Percentiles rank a stretch among this genome's conserved stretches.
Conservation (phyloP, 805 yeast genomes). For the Candida silvicultrix region DNA sequence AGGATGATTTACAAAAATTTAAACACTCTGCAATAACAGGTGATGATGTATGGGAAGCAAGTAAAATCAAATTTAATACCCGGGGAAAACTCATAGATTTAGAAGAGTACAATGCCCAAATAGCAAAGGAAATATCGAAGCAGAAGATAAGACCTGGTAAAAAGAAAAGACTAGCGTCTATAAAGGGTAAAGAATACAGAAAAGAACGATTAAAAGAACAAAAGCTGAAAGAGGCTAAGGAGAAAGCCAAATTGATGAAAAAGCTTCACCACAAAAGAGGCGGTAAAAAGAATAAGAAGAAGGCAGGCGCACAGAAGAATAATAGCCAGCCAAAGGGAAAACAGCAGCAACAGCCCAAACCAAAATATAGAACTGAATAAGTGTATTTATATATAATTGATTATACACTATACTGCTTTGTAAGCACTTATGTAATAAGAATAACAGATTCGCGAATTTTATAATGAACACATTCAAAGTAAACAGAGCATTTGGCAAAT, state of each 20-base stretch:
- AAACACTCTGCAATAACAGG: slow-evolving; percentile 10
- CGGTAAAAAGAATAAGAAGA: slow-evolving; percentile 20
- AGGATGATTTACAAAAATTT: slow-evolving; percentile 5
- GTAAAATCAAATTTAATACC: neutral
- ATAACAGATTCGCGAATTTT: neutral
- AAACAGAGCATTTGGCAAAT: too few relatives aligned
- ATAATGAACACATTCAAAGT: too few relatives aligned
- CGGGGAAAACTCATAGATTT: slow-evolving; percentile 13
- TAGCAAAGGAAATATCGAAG: slow-evolving; percentile 8
- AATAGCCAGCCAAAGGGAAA: neutral
- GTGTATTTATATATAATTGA: too few relatives aligned
- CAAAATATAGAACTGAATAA: slow-evolving; percentile 17
- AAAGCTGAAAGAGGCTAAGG: slow-evolving; percentile 8
- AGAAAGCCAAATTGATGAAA: slow-evolving; percentile 15
- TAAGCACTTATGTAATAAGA: neutral
- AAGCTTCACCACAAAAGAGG: slow-evolving; percentile 18
- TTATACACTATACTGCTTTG: too few relatives aligned
- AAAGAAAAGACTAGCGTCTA: slow-evolving; percentile 13
- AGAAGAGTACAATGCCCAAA: slow-evolving; percentile 8
- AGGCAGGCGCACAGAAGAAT: neutral
- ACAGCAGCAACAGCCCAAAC: slow-evolving; percentile 2
- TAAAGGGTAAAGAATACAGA: slow-evolving; percentile 7
- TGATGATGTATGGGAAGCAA: slow-evolving; percentile 10
- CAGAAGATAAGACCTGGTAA: slow-evolving; percentile 20
- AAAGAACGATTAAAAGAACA: slow-evolving; percentile 6